Evolutionary conservation across 805 yeast species (phyloP), one percentile per base, ranked within the genome.

Genomic region (Metschnikowia vanudenii): DNA sequence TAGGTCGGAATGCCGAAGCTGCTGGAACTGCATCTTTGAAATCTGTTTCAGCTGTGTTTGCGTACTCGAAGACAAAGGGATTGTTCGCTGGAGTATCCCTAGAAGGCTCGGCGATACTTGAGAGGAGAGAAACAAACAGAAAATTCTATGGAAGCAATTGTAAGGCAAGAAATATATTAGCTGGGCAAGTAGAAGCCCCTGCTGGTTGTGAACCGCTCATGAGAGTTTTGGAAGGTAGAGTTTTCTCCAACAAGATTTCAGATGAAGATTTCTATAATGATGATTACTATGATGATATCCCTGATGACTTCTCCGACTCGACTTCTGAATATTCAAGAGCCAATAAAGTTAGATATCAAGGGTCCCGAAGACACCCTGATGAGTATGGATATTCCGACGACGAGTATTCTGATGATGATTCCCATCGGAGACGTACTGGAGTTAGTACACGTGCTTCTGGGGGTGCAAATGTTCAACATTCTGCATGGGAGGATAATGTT

Each of bases 1-100:
- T 94, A 54, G 99, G 99, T 45, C 82, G 99, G 69, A 90, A 88
- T 58, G 99, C 97, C 3, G 99, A 92, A 68, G 97, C 96, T 40
- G 96, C 95, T 14, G 98, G 96, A 17, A 80, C 95, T 22, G 98
- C 97, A 1, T 88, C 97, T 3, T 67, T 89, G 46, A 85, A 84
- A 57, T 76, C 85, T 43, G 94, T 90, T 4, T 88, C 97, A 4
- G 96, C 98, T 6, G 84, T 92, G 14, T 92, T 92, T 63, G 74
- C 97, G 1, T 92, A 94, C 69, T 88, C 97, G 11, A 92, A 94
- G 67, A 90, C 97, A 3, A 92, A 94, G 66, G 99, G 99, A 53
- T 76, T 94, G 41, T 92, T 88, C 69, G 99, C 99, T 0, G 99
- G 99, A 61, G 95, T 92, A 16, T 92, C 98, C 1, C 78, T 92